Evolutionary conservation across 805 yeast genomes (phyloP).

Genomic region (Pichia phayaonensis): DNA sequence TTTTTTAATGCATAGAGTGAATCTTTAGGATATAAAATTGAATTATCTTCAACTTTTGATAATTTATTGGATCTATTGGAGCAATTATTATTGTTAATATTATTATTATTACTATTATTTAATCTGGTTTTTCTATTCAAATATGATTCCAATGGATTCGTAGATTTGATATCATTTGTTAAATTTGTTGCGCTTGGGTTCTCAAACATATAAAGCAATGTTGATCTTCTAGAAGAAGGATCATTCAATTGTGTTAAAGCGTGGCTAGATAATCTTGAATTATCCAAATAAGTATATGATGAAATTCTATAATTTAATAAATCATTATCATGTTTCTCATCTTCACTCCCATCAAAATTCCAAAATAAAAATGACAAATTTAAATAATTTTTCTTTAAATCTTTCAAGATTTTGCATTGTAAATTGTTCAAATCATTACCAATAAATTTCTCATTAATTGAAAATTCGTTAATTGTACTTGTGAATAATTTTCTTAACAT

Average conservation of each 20-base stretch:
- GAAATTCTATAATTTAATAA: slow-evolving; percentile 18
- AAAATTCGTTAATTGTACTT: slow-evolving; percentile 34
- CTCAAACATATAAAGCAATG: slow-evolving; percentile 30
- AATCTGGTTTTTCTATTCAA: slow-evolving; percentile 8
- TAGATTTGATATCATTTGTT: slow-evolving; percentile 2
- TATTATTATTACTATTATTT: background rate
- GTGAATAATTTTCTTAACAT: slow-evolving; percentile 40
- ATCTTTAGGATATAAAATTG: slow-evolving; percentile 28
- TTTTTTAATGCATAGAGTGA: slow-evolving; percentile 25
- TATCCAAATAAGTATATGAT: slow-evolving; percentile 23
- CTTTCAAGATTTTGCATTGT: slow-evolving; percentile 24
- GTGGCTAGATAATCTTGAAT: slow-evolving; percentile 29
- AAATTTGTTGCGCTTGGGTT: slow-evolving; percentile 20
- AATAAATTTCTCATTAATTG: slow-evolving; percentile 19
- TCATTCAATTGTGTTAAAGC: slow-evolving; percentile 33
- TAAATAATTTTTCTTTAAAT: slow-evolving; percentile 28
- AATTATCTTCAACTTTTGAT: slow-evolving; percentile 12
- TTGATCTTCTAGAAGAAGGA: slow-evolving; percentile 36
- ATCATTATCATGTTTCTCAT: slow-evolving; percentile 8
- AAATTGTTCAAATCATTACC: slow-evolving; percentile 11
- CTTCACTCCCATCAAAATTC: slow-evolving; percentile 16
- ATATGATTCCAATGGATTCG: slow-evolving; percentile 1
- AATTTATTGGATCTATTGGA: background rate
- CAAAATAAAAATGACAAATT: slow-evolving; percentile 28
- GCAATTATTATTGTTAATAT: background rate